Evolutionary conservation across 495 filamentous ascomycete genomes (phyloP).

Genomic region (Penicillium simplicissimum): DNA sequence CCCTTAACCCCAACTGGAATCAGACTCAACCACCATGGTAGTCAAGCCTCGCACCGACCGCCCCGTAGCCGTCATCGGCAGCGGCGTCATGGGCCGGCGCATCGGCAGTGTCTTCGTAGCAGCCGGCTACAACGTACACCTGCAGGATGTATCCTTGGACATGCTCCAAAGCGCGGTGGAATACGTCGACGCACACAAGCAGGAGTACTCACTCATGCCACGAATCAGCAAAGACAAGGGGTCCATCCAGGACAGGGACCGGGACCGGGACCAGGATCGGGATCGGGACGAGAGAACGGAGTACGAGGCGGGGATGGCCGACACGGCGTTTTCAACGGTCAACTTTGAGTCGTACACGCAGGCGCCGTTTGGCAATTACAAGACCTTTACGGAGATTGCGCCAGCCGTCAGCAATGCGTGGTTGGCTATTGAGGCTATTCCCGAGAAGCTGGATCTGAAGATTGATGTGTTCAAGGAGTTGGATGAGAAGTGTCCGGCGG

Average conservation of each 20-base stretch:
- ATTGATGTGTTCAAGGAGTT: slow-evolving; percentile 44
- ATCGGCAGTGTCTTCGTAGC: slow-evolving; percentile 43
- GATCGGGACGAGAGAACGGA: background rate
- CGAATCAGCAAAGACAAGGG: slow-evolving; percentile 28
- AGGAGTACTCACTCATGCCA: slow-evolving; percentile 32
- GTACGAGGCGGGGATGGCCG: background rate
- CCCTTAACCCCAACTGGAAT: too few relatives aligned
- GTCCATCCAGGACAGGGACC: slow-evolving; percentile 22
- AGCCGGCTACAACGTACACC: slow-evolving; percentile 46
- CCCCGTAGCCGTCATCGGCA: slow-evolving; percentile 47
- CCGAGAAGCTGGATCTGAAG: slow-evolving; percentile 53
- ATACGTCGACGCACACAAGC: slow-evolving; percentile 39
- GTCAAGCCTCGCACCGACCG: too few relatives aligned
- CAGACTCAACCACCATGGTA: too few relatives aligned
- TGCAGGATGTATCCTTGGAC: slow-evolving; percentile 36
- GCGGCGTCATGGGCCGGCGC: slow-evolving; percentile 50
- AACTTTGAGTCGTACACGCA: slow-evolving; percentile 13
- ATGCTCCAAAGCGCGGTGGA: slow-evolving; percentile 28
- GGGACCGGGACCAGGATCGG: too few relatives aligned
- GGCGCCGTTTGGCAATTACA: slow-evolving; percentile 20
- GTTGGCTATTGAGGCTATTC: slow-evolving; percentile 55
- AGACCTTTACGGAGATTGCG: slow-evolving; percentile 27
- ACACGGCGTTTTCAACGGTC: slow-evolving; percentile 9
- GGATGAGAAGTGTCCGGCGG: slow-evolving; percentile 38
- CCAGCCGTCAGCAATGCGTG: slow-evolving; percentile 31